These are phyloP conservation scores for Penicillium aurantiogriseum DNA, from an alignment of 2,329 filamentous ascomycete species.

Conservation along the genomic window DNA sequence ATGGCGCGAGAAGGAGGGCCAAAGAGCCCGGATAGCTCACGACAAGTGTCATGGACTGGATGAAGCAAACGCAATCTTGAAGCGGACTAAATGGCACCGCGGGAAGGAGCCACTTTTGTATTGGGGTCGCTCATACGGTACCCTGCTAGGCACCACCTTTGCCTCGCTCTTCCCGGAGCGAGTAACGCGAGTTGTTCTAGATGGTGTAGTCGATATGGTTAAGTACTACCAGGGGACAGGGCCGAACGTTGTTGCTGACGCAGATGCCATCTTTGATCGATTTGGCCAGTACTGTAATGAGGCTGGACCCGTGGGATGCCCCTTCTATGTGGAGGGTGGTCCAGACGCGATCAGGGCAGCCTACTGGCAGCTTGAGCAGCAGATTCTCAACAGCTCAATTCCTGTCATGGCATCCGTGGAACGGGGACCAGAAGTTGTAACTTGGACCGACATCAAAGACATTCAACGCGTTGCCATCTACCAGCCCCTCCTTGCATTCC, in stretches of 20 bases:
- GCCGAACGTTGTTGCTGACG: constrained; percentile 29
- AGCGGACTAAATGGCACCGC: constrained; percentile 30
- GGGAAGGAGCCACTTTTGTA: constrained; percentile 37
- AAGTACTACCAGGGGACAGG: constrained; percentile 33
- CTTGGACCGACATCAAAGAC: constrained; percentile 36
- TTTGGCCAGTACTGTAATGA: constrained; percentile 35
- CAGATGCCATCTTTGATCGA: constrained; percentile 37
- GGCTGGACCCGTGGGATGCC: constrained; percentile 29
- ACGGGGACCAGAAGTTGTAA: constrained; percentile 37
- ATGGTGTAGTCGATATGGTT: constrained; percentile 40
- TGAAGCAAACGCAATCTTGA: constrained; percentile 18
- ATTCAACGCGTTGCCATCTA: constrained; percentile 34
- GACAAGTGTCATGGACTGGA: constrained; percentile 21
- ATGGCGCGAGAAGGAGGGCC: constrained; percentile 38
- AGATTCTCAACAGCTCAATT: constrained; percentile 28
- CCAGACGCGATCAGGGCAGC: constrained; percentile 28
- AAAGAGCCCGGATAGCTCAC: constrained; percentile 20
- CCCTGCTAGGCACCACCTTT: constrained; percentile 48
- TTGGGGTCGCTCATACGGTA: constrained; percentile 49
- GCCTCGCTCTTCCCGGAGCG: constrained; percentile 47
- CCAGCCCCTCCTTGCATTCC: constrained; percentile 32
- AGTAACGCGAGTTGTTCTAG: constrained; percentile 32
- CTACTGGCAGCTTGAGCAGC: constrained; percentile 26
- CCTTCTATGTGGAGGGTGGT: constrained; percentile 31
- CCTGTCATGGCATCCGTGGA: constrained; percentile 30